These are phyloP conservation scores for Dendrobium officinale DNA, from an alignment of 106 monocot species.

Conservation along the genomic window DNA sequence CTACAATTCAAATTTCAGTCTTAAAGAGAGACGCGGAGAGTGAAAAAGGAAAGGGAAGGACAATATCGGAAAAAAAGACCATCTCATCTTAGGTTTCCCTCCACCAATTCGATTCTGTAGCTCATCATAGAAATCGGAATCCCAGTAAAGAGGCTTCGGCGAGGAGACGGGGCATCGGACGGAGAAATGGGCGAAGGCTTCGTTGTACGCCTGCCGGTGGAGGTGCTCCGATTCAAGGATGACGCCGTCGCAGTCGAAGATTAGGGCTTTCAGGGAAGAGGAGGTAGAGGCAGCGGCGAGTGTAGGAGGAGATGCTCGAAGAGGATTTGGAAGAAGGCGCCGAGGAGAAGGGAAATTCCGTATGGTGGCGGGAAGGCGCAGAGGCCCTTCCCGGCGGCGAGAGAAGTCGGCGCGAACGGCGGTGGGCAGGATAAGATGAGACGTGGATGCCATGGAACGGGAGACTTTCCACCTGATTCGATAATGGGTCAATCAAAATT, in stretches of 20 bases:
- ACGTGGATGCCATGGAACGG: slow-evolving; percentile 1
- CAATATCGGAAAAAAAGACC: slow-evolving; percentile 22
- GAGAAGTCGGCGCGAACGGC: slow-evolving; percentile 1
- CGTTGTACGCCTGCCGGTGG: slow-evolving; percentile 97
- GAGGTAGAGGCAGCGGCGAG: slow-evolving; percentile 11
- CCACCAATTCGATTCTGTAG: slow-evolving; percentile 94
- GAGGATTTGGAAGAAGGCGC: not conserved
- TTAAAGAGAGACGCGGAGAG: slow-evolving; percentile 1
- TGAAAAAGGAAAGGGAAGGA: not conserved
- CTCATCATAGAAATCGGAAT: slow-evolving; percentile 73
- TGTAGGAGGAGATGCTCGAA: slow-evolving; percentile 9
- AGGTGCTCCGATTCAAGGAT: slow-evolving; percentile 98
- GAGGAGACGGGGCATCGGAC: slow-evolving; percentile 64
- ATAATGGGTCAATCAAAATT: too few species aligned
- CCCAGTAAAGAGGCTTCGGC: slow-evolving; percentile 44
- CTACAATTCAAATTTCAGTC: slow-evolving; percentile 21
- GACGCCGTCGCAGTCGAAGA: slow-evolving; percentile 98
- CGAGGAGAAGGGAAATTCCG: not conserved
- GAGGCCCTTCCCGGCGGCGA: not conserved
- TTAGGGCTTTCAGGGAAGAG: slow-evolving; percentile 61
- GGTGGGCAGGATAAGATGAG: slow-evolving; percentile 11
- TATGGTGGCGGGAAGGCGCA: not conserved
- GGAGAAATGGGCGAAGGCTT: slow-evolving; percentile 78
- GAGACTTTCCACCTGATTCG: not conserved
- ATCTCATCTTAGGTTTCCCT: slow-evolving; percentile 98